These are phyloP conservation scores for Hordeum pubiflorum DNA, from an alignment of 202 grass and related monocot genomes.

Conservation along the genomic window DNA sequence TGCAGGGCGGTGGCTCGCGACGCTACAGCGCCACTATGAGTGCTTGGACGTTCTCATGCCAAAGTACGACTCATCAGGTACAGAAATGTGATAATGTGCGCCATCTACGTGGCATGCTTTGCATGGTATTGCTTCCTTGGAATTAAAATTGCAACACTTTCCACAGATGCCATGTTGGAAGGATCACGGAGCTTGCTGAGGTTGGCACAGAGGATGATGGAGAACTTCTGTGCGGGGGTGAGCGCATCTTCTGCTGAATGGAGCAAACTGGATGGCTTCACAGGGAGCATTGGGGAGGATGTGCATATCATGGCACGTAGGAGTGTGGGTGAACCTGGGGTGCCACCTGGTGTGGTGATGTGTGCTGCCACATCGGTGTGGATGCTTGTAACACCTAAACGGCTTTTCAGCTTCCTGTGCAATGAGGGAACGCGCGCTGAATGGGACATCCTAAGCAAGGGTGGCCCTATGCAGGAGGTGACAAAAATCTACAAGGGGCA, in stretches of 20 bases:
- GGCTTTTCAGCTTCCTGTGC: constrained; percentile 80
- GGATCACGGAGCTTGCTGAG: constrained; percentile 81
- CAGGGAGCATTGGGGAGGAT: constrained; percentile 48
- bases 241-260: constrained; percentile 77
- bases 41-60: constrained; percentile 70
- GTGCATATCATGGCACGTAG: constrained; percentile 62
- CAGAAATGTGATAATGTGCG: not conserved
- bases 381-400: constrained; percentile 47
- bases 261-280: constrained; percentile 57
- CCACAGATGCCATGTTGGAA: constrained; percentile 30
- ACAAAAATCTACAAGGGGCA: constrained; percentile 77
- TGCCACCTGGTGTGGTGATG: constrained; percentile 76
- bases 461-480: constrained; percentile 80
- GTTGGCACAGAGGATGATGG: constrained; percentile 70
- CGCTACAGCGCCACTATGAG: constrained; percentile 76
- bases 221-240: constrained; percentile 73
- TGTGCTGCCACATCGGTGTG: constrained; percentile 84
- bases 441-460: constrained; percentile 94
- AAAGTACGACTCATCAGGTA: constrained; percentile 37
- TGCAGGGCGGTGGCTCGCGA: constrained; percentile 69
- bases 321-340: constrained; percentile 71
- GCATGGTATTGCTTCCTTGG: not conserved
- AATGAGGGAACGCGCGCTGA: constrained; percentile 49
- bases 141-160: constrained; percentile 20
- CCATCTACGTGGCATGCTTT: not conserved